A percentile compares a stretch with the other conserved stretches of the same genome.
These are phyloP conservation scores for Neurospora sp. DNA, from an alignment of 495 filamentous ascomycete species.

Conservation along the genomic window DNA sequence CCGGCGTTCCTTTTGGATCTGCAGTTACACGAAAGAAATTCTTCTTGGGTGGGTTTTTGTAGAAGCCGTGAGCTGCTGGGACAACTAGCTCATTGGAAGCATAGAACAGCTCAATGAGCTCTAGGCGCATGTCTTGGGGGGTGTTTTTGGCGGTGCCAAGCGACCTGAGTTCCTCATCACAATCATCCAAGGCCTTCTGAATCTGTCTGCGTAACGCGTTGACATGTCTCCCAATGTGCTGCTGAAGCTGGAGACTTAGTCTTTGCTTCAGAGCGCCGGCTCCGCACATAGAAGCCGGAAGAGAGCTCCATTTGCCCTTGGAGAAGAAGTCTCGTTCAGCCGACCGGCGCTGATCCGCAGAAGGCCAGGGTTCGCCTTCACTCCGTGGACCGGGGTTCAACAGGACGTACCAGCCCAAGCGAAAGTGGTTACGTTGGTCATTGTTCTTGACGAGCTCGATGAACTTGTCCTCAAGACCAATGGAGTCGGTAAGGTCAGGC, in stretches of 20 bases:
- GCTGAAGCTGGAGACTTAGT: slow-evolving; percentile 29
- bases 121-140: slow-evolving; percentile 27
- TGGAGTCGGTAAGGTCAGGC: slow-evolving; percentile 36
- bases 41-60: slow-evolving; percentile 31
- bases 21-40: slow-evolving; percentile 29
- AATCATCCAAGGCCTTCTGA: slow-evolving; percentile 27
- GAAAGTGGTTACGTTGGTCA: slow-evolving; percentile 39
- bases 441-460: slow-evolving; percentile 47
- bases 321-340: slow-evolving; percentile 25
- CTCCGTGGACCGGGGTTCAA: slow-evolving; percentile 40
- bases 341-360: slow-evolving; percentile 17
- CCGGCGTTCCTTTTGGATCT: slow-evolving; percentile 26
- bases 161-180: slow-evolving; percentile 26
- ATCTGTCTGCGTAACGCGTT: slow-evolving; percentile 24
- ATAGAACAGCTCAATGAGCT: slow-evolving; percentile 30
- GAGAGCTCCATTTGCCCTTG: slow-evolving; percentile 31
- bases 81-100: slow-evolving; percentile 29
- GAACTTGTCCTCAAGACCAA: slow-evolving; percentile 38
- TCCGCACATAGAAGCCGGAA: slow-evolving; percentile 23
- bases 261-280: slow-evolving; percentile 24
- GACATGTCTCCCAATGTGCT: slow-evolving; percentile 29
- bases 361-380: slow-evolving; percentile 22
- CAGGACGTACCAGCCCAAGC: slow-evolving; percentile 57
- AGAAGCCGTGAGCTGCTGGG: slow-evolving; percentile 30
- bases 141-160: slow-evolving; percentile 28